Percentiles rank a stretch among this genome's conserved stretches.
Evolutionary conservation across 805 yeast species (phyloP).

Genomic region (Millerozyma miso): DNA sequence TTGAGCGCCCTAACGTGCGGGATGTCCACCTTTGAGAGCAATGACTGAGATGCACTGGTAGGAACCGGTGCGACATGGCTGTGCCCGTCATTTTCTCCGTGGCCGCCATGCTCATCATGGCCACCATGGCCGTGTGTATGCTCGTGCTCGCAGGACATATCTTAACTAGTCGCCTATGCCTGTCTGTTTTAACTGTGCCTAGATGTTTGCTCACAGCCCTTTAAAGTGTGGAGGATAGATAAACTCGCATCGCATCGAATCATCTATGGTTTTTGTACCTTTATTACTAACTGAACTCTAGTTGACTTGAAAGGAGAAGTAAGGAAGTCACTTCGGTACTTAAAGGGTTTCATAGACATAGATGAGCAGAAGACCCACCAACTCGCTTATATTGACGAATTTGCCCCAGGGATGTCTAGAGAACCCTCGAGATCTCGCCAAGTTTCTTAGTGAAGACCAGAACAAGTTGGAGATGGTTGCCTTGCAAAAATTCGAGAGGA

Average conservation of each 20-base stretch:
- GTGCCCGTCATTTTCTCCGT: slow-evolving; percentile 32
- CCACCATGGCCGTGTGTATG: slow-evolving; percentile 17
- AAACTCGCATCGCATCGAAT: background rate
- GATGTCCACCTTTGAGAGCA: slow-evolving; percentile 57
- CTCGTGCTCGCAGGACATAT: slow-evolving; percentile 30
- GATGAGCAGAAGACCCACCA: slow-evolving; percentile 17
- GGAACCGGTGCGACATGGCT: slow-evolving; percentile 59
- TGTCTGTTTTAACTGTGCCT: background rate
- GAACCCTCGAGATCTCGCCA: slow-evolving; percentile 24
- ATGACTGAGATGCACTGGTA: slow-evolving; percentile 65
- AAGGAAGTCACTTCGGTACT: too few relatives aligned
- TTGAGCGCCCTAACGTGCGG: slow-evolving; percentile 62
- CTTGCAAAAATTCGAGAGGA: slow-evolving; percentile 30
- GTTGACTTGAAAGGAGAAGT: background rate
- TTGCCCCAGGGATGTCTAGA: slow-evolving; percentile 16
- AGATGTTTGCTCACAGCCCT: background rate
- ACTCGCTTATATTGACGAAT: slow-evolving; percentile 34
- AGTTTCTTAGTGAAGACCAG: slow-evolving; percentile 20
- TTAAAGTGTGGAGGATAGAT: background rate
- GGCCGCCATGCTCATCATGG: slow-evolving; percentile 14
- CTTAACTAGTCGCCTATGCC: background rate
- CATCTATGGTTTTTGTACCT: background rate
- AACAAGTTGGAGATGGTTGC: slow-evolving; percentile 29
- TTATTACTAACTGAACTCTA: background rate
- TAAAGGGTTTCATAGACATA: background rate